phyloP scores from a whole-genome alignment of 2,329 filamentous ascomycete genomes.

The Trichoderma lentiforme region DNA sequence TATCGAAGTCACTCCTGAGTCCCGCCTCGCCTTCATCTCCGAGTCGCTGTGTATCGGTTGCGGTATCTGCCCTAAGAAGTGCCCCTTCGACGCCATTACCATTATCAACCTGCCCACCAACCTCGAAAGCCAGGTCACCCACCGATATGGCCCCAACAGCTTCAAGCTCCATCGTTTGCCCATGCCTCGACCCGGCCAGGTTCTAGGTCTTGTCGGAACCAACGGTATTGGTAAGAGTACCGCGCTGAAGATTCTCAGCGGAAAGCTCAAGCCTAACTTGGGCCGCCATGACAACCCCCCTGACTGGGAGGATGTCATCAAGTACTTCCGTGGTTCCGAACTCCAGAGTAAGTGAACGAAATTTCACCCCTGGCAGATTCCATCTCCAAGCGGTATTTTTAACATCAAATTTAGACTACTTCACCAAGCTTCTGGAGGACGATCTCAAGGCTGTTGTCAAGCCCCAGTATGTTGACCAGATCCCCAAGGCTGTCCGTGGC shows the following conservation, averaged over 20 bases:
- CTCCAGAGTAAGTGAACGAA: conserved; percentile 74
- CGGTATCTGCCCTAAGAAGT: conserved; percentile 99
- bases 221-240: conserved; percentile 99
- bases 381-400: not conserved
- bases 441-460: conserved; percentile 97
- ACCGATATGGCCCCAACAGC: conserved; percentile 98
- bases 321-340: conserved; percentile 96
- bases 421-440: conserved; percentile 96
- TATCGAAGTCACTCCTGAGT: conserved; percentile 85
- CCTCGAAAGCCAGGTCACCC: conserved; percentile 95
- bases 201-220: conserved; percentile 92
- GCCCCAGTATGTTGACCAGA: conserved; percentile 98
- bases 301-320: conserved; percentile 98
- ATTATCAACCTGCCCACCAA: conserved; percentile 99
- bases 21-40: conserved; percentile 96
- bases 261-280: conserved; percentile 97
- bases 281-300: conserved; percentile 94
- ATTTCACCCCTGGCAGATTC: too few relatives aligned
- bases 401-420: conserved; percentile 66
- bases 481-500: conserved; percentile 85
- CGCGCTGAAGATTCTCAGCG: conserved; percentile 97
- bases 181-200: conserved; percentile 91
- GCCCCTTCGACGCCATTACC: conserved; percentile 96
- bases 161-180: conserved; percentile 98
- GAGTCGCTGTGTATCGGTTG: conserved; percentile 95